Evolutionary conservation across 495 filamentous ascomycete genomes (phyloP).

Genomic region (Hypoxylon trugodes): DNA sequence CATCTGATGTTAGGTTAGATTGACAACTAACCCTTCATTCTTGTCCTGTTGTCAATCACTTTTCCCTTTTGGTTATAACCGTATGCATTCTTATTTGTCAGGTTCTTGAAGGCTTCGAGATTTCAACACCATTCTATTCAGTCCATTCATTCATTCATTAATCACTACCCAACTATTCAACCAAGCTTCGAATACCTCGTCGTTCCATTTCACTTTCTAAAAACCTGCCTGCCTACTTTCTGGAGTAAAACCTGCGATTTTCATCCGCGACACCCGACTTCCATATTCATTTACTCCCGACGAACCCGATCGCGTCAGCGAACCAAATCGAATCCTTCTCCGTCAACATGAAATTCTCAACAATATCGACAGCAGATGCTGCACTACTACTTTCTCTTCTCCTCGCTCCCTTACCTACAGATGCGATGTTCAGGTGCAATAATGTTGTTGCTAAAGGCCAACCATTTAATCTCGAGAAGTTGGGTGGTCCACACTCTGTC

Average conservation of each 20-base stretch:
- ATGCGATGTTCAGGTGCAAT: slow-evolving; percentile 68
- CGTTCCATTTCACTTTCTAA: not conserved
- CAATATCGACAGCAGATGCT: slow-evolving; percentile 40
- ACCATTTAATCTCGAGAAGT: slow-evolving; percentile 69
- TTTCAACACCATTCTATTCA: slow-evolving; percentile 4
- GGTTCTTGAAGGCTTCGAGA: not conserved
- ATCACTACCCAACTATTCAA: slow-evolving; percentile 10
- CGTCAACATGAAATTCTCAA: slow-evolving; percentile 37
- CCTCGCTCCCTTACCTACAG: slow-evolving; percentile 58
- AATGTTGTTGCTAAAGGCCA: slow-evolving; percentile 64
- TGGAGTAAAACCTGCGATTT: not conserved
- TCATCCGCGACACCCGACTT: not conserved
- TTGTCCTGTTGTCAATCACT: not conserved
- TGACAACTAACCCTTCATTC: not conserved
- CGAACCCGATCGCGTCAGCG: slow-evolving; percentile 19
- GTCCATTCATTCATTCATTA: slow-evolving; percentile 5
- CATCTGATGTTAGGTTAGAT: slow-evolving; percentile 8
- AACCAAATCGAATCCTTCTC: not conserved
- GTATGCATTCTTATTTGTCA: not conserved
- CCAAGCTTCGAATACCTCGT: slow-evolving; percentile 7
- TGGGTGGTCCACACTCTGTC: slow-evolving; percentile 81
- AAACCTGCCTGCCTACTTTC: not conserved
- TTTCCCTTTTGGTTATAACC: not conserved
- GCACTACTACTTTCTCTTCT: slow-evolving; percentile 51
- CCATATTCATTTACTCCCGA: slow-evolving; percentile 9